A percentile compares a stretch with the other conserved stretches of the same genome.
Evolutionary conservation across 225 moss, liverwort and hornwort species (phyloP).

Genomic region (Neckera pumila): DNA sequence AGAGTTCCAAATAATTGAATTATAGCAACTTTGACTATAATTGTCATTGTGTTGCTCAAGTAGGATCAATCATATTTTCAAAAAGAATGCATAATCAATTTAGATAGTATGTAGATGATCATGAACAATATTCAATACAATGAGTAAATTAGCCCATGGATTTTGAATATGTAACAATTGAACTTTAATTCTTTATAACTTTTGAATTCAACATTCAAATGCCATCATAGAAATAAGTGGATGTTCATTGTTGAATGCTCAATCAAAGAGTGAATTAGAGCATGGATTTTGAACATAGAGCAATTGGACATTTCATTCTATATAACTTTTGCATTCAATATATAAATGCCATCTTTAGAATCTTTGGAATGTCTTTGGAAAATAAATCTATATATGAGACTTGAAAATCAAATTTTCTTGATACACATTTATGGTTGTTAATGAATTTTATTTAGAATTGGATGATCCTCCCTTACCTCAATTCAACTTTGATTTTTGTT

Average conservation of each 20-base stretch:
- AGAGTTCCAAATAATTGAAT: background rate
- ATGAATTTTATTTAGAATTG: background rate
- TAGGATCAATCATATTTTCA: background rate
- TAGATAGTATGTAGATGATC: background rate
- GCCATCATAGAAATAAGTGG: no score
- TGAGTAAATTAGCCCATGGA: fast-evolving
- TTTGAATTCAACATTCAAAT: no score
- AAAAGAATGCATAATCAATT: background rate
- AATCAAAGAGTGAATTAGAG: background rate
- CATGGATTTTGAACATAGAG: background rate
- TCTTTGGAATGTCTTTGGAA: background rate
- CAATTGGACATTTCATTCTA: background rate
- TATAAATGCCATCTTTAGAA: background rate
- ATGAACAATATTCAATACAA: background rate
- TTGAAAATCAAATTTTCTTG: background rate
- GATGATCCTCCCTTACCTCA: fast-evolving
- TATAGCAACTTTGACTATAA: background rate
- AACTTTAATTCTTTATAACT: no score
- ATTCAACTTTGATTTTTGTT: background rate
- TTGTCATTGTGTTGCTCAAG: background rate
- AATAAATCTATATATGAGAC: background rate
- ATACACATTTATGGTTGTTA: background rate
- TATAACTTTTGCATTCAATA: background rate
- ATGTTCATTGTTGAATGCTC: background rate
- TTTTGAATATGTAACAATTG: no score